Base-by-base conservation (phyloP, 148 eudicot species). In the Silene conica region DNA sequence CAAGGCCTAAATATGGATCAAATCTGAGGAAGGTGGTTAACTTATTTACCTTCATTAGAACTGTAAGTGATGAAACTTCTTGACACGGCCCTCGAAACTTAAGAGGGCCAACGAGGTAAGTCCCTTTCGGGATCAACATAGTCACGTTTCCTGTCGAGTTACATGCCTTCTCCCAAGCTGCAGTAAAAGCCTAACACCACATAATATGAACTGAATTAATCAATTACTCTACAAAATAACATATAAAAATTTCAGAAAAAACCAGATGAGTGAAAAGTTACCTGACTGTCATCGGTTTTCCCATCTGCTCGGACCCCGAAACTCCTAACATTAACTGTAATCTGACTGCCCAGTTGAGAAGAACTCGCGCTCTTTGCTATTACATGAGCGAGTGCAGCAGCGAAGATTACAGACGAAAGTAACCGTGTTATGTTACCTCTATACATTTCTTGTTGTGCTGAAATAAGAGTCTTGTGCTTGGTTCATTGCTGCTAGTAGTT, bases 51-150 rank as follows among this genome's bases (percentile, higher is more conserved):
- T 78, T 66, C 63, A 74, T 34, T 38, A 76, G 22, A 69, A 59
- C 66, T 28, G 74, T 77, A 54, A 74, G 52, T 66, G 71, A 74
- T 16, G 73, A 34, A n/a, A 59, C 78, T 28, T 63, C 16, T 31
- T 50, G 23, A 71, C 88, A 86, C 16, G 86, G 86, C 38, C 88
- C 88, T 74, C n/a, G 64, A 48, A 86, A 86, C 45, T 23, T 58
- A 50, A 79, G 76, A 59, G 84, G 82, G 2, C 83, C 81, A 4
- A 86, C 78, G 3, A 80, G 74, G 72, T 83, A 86, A 66, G 60
- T 76, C 20, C 86, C 88, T 54, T 38, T 69, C 0, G 86, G 88
- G 25, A 86, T 75, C 73, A 75, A 65, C 67, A 76, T 5, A 18
- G 73, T 80, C 10, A 80, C 83, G 68, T 76, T 72, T 23, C 83